Percentiles rank a stretch among this genome's conserved stretches.
Conservation (phyloP, 1,139 yeast genomes). For the Pneumocystis carinii region DNA sequence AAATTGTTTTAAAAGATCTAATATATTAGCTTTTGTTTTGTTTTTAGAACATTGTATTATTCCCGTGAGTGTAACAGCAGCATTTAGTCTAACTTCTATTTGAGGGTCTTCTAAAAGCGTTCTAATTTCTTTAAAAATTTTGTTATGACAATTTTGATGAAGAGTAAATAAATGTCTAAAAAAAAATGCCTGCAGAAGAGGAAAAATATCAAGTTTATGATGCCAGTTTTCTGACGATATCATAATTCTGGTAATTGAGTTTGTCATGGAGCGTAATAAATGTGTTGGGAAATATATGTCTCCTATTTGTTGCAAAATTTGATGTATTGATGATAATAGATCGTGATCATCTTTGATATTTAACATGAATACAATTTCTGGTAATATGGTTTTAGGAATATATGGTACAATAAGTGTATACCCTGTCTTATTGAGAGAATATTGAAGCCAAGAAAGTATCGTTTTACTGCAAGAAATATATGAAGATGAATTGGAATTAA, state of each 20-base stretch:
- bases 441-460: conserved; percentile 16
- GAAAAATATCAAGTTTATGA: conserved; percentile 53
- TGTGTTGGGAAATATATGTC: conserved; percentile 40
- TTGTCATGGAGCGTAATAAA: conserved; percentile 34
- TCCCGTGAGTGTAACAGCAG: conserved; percentile 65
- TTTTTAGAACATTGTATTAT: conserved; percentile 52
- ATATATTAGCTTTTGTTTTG: not conserved
- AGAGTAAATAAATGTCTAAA: conserved; percentile 55
- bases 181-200: conserved; percentile 59
- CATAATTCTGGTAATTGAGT: conserved; percentile 36
- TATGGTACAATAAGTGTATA: conserved; percentile 17
- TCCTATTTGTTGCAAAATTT: conserved; percentile 41
- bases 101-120: conserved; percentile 46
- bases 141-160: conserved; percentile 32
- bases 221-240: conserved; percentile 40
- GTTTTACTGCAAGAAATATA: conserved; percentile 17
- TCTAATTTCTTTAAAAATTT: conserved; percentile 38
- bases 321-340: conserved; percentile 45
- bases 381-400: conserved; percentile 38
- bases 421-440: conserved; percentile 12
- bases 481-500: conserved; percentile 13
- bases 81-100: conserved; percentile 62
- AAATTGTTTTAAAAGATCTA: not conserved
- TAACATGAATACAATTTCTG: conserved; percentile 53
- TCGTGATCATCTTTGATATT: conserved; percentile 69